A percentile compares a stretch with the other conserved stretches of the same genome.
phyloP scores from a whole-genome alignment of 257 asterid genomes.

The Eucommia ulmoides region DNA sequence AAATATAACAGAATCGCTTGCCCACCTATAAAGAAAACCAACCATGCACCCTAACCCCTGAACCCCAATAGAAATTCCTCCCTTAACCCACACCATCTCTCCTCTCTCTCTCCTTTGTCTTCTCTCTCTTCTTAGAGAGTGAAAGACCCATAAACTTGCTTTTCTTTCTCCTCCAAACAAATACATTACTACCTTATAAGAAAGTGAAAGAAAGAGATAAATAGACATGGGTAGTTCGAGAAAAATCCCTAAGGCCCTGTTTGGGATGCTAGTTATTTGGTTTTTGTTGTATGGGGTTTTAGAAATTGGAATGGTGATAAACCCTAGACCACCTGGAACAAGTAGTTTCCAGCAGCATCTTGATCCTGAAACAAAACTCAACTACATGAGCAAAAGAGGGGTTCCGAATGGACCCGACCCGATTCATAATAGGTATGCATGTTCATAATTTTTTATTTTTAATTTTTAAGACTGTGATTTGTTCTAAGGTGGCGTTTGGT shows the following conservation, averaged over 20 bases:
- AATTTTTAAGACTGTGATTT: neutral
- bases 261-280: constrained; percentile 22
- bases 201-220: neutral
- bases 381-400: constrained; percentile 46
- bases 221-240: constrained; percentile 2
- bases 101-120: neutral
- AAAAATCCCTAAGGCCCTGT: constrained; percentile 15
- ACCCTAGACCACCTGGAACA: constrained; percentile 5
- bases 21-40: constrained; percentile 45
- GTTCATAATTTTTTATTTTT: neutral
- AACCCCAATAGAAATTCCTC: constrained; percentile 8
- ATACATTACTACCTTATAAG: neutral
- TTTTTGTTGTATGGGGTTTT: constrained; percentile 21
- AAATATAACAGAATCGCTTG: constrained; percentile 31
- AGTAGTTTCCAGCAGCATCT: constrained; percentile 11
- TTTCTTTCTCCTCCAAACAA: neutral
- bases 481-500: neutral
- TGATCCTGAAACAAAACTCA: constrained; percentile 17
- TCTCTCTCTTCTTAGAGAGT: constrained; percentile 1
- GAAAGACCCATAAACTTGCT: neutral
- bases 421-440: constrained; percentile 62
- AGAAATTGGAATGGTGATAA: constrained; percentile 9
- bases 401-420: constrained; percentile 93
- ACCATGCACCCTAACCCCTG: constrained; percentile 28
- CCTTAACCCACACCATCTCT: neutral